These are phyloP conservation scores for Sphaerulina vaccinii DNA, from an alignment of 2,329 filamentous ascomycete genomes.

Conservation along the genomic window DNA sequence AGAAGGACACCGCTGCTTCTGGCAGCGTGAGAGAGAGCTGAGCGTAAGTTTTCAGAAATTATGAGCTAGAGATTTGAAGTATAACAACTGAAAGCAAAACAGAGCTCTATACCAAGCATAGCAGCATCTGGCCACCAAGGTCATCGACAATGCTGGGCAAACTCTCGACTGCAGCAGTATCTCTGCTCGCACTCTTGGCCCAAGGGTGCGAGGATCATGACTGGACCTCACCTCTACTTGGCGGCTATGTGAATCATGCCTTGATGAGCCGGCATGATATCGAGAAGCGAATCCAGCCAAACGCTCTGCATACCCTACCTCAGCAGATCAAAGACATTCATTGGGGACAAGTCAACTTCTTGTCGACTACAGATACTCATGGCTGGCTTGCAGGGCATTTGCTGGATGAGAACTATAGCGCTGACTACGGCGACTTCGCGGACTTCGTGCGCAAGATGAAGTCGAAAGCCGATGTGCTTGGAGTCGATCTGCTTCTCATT, in stretches of 20 bases:
- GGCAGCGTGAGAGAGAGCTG: no score
- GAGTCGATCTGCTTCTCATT: slow-evolving; percentile 60
- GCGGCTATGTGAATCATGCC: slow-evolving; percentile 21
- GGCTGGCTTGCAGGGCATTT: slow-evolving; percentile 54
- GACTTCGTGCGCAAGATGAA: slow-evolving; percentile 62
- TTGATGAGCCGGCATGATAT: slow-evolving; percentile 19
- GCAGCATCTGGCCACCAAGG: slow-evolving; percentile 1
- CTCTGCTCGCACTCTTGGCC: slow-evolving; percentile 15
- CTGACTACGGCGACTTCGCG: slow-evolving; percentile 66
- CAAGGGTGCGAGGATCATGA: slow-evolving; percentile 25
- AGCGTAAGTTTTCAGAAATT: no score
- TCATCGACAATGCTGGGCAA: slow-evolving; percentile 16
- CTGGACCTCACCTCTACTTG: slow-evolving; percentile 22
- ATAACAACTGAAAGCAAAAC: no score
- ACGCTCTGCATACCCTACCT: slow-evolving; percentile 21
- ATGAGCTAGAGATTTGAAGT: no score
- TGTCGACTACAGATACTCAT: slow-evolving; percentile 59
- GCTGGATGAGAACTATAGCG: slow-evolving; percentile 63
- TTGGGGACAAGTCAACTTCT: slow-evolving; percentile 27
- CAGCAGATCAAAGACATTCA: slow-evolving; percentile 27
- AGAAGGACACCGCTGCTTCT: no score
- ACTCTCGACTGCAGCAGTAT: slow-evolving; percentile 8
- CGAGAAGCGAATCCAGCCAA: slow-evolving; percentile 23
- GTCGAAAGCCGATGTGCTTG: slow-evolving; percentile 55
- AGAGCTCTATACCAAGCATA: background rate